Evolutionary conservation across 352 stramenopile genomes (phyloP), one percentile per base, ranked within the genome.

Genomic region (Globisporangium iwayamae): DNA sequence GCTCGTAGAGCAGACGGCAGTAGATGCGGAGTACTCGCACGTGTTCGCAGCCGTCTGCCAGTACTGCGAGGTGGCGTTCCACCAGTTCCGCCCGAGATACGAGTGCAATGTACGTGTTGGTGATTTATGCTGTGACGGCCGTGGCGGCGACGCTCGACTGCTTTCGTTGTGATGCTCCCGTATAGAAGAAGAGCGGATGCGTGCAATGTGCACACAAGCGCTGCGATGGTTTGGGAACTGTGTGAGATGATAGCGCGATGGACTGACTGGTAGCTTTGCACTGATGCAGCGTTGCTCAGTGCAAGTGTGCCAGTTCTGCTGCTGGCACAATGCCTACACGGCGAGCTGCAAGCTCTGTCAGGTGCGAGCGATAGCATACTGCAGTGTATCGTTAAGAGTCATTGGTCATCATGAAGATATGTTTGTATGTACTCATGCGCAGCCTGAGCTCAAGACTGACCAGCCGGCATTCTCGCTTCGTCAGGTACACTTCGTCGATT

Each of bases 301-400:
- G 47, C 54, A 62, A 1, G 73, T 81, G 56, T 83, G 75, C 54
- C 73, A 68, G 62, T 84, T 76, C 63, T 84, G 75, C 58, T 76
- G 68, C 30, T 81, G 73, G 63, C 69, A 69, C 2, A 67, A 14
- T 2, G 69, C 75, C 34, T 46, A 62, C 9, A 63, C 69, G 18
- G 67, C 74, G 32, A 54, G 75, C 25, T 83, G 75, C 57, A 81
- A 78, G 53, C 67, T 61, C 55, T 84, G 75, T 54, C 75, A 72
- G 63, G 67, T 72, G 11, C 20, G 30, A 30, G 13, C 20, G 45
- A 30, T 46, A 7, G 6, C 13, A n/a, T 46, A 18, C 9, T 46
- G 13, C 39, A 46, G 14, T 18, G 39, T 14, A 16, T 4, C 36
- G 14, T 47, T 13, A 47, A 13, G 6, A 5, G 41, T 13, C 36